Evolutionary conservation across 2,329 filamentous ascomycete genomes (phyloP), one percentile per base, ranked within the genome.

Genomic region (Pestalotiopsis sp.): DNA sequence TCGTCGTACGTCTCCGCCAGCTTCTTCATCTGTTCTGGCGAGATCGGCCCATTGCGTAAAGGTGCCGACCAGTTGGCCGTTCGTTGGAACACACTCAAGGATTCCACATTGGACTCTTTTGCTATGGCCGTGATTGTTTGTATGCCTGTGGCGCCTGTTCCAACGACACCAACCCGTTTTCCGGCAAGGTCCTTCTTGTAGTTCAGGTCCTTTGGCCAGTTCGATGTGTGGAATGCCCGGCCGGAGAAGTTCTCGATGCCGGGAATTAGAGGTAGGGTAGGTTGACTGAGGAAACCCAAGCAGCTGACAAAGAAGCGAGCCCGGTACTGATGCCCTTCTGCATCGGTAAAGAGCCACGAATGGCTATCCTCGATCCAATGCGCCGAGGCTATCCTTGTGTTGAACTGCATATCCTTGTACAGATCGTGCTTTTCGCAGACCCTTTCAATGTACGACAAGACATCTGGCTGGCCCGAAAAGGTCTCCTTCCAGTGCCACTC

Each of bases 131-230:
- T 78, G 12, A 81, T 67, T 45, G 74, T 79, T 49, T 79, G 76
- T n/a, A 81, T 73, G 2, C 69, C 74, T 2, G 77, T 78, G n/a
- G 78, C 74, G 2, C 78, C 77, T 7, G 75, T 78, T 23, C 78
- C 78, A 38, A 79, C 75, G n/a, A 79, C 68, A 7, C 73, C 78
- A 7, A 79, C 68, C 14, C 74, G 69, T 71, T 78, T 78, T 7
- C 72, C 72, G 1, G 45, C 65, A 31, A 74, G 61, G 63, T 71
- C 71, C 7, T 59, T 68, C 6, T 62, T 67, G 14, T 57, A 49
- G 14, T 72, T 56, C 2, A 68, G 57, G 23, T 69, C 58, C 20
- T 65, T 66, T 3, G 71, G 73, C 72, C 72, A 75, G 14, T 62
- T 49, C 2, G 72, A 71, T 2, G 74, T 72, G 45, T 75, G 72